A percentile compares a stretch with the other conserved stretches of the same genome.
Evolutionary conservation across 768 basidiomycete genomes (phyloP).

Genomic region (Filobasidium wieringae): DNA sequence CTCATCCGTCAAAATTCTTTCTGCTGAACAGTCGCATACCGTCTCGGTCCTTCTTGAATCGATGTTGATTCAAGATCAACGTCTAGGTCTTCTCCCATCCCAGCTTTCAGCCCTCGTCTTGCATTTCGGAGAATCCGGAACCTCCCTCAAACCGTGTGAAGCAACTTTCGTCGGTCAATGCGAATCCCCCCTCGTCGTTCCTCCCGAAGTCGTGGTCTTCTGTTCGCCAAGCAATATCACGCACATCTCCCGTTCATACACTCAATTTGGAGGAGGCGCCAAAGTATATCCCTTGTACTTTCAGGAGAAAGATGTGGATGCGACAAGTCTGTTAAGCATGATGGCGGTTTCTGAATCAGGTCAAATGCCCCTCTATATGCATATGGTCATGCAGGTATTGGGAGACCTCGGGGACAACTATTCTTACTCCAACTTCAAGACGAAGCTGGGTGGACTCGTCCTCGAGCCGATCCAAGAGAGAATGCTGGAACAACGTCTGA

Average conservation of each 20-base stretch:
- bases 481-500: conserved; percentile 4
- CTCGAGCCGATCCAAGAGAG: conserved; percentile 1
- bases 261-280: conserved; percentile 5
- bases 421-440: neutral
- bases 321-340: conserved; percentile 1
- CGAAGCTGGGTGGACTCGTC: neutral
- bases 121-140: conserved; percentile 10
- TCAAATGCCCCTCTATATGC: conserved; percentile 10
- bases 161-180: conserved; percentile 9
- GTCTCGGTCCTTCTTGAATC: conserved; percentile 9
- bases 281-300: conserved; percentile 12
- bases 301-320: conserved; percentile 9
- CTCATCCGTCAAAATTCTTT: neutral
- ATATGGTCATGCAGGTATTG: conserved; percentile 8
- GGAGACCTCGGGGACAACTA: conserved; percentile 9
- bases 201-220: conserved; percentile 7
- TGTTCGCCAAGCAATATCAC: conserved; percentile 6
- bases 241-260: conserved; percentile 1
- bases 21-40: conserved; percentile 5
- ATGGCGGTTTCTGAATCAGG: conserved; percentile 13
- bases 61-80: conserved; percentile 8
- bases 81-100: conserved; percentile 3
- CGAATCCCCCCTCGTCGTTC: neutral
- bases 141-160: conserved; percentile 9
- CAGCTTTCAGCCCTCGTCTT: conserved; percentile 8